phyloP scores from a whole-genome alignment of 208 protist species.

The Herpetomonas tarakana region DNA sequence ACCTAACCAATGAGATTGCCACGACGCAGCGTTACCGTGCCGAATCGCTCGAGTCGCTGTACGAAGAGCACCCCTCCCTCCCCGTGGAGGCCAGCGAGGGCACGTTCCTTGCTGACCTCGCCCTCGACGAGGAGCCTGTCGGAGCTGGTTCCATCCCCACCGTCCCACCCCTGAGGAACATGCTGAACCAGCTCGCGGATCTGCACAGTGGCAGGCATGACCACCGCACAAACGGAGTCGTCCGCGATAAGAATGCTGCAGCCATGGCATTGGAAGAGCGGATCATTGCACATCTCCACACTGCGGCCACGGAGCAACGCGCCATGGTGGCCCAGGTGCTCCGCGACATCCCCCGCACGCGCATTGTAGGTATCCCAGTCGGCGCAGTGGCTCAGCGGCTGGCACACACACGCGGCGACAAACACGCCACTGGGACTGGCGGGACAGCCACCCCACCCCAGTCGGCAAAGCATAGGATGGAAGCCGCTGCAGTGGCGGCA shows the following conservation, averaged over 20 bases:
- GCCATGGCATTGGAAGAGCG: too few species aligned
- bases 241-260: too few species aligned
- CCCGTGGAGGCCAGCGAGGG: slow-evolving; percentile 19
- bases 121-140: not conserved
- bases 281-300: not conserved
- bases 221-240: too few species aligned
- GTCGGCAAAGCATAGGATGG: too few species aligned
- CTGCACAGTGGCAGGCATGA: too few species aligned
- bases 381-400: not conserved
- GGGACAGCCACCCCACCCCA: too few species aligned
- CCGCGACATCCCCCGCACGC: not conserved
- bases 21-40: not conserved
- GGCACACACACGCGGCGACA: too few species aligned
- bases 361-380: not conserved
- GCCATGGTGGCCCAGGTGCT: not conserved
- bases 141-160: not conserved
- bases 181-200: not conserved
- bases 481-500: slow-evolving; percentile 7
- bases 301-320: not conserved
- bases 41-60: slow-evolving; percentile 10
- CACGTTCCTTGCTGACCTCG: slow-evolving; percentile 20
- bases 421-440: too few species aligned
- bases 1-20: slow-evolving; percentile 1
- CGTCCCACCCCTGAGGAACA: not conserved
- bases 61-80: slow-evolving; percentile 25